Base-by-base conservation (phyloP, 148 eudicot genomes). In the Fagopyrum homotropicum region DNA sequence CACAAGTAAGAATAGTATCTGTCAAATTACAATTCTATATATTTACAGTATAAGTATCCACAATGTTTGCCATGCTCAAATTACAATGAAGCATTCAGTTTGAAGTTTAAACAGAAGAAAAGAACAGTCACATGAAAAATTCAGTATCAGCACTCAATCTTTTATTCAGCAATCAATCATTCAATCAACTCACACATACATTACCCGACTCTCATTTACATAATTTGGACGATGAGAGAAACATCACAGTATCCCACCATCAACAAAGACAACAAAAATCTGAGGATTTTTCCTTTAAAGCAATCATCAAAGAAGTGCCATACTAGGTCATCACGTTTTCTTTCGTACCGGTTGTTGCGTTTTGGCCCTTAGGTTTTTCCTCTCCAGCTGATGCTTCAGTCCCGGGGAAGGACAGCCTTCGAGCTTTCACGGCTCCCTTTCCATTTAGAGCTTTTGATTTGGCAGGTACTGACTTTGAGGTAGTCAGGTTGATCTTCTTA, bases 341-440 rank as follows among this genome's bases (percentile, higher is more conserved):
- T 69, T 15, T 69, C 48, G 19, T 69, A 45, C 46, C 47, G 26
- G 72, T 14, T 69, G 7, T n/a, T 40, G 72, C 11, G 64, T 7
- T 59, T 69, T 45, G n/a, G 72, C 47, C 47, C 48, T 69, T 69
- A 17, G 64, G 12, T 50, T 72, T 40, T 47, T 26, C 78, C 69
- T 71, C 72, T 43, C 75, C 79, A 75, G 78, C 66, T 49, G 81
- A 72, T 85, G 84, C 85, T 45, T 77, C 88, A 6, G 85, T 78
- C 40, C 82, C 87, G n/a, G 88, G 88, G 79, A 77, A 90, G 26
- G 98, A 89, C 73, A 83, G 40, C 69, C 88, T 89, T 22, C 91
- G 81, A 73, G 80, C 79, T 29, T 85, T 86, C 43, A 29, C 72
- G 59, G 83, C 17, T 69, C 75, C 80, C 76, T 92, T 92, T 10